Base-by-base conservation (phyloP, 2,329 filamentous ascomycete species). In the Purpureocillium lavendulum region DNA sequence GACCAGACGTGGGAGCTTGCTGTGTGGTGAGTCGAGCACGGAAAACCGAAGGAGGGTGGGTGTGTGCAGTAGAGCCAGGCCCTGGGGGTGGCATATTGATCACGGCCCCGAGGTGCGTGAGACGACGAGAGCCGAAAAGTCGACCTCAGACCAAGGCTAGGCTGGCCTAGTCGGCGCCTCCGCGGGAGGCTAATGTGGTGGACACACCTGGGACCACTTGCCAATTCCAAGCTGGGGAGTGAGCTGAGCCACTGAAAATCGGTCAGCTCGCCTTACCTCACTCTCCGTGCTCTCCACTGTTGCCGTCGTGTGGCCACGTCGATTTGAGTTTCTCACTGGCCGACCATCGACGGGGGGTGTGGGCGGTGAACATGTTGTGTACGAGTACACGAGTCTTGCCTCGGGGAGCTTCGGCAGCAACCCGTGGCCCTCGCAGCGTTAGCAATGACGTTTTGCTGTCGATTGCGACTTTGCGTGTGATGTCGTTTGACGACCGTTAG, bases 101-200 rank as follows among this genome's bases (percentile, higher is more conserved):
- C 14, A 11, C 40, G 31, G 24, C 16, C 17, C 34, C 35, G 30
- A 35, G 38, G 41, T 43, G 38, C 24, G 42, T 44, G 36, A 44
- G 39, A 41, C 36, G 36, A 39, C 36, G 42, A 39, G 24, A 37
- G 34, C 40, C 36, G 42, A 37, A 39, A 26, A 31, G 33, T 38
- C 14, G 29, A 36, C 36, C 15, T 34, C 21, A 24, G 29, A 32
- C 16, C 35, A 28, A 14, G 33, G 29, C 21, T 26, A 10, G 21
- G 21, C 21, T 26, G 15, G 30, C 15, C 21, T 26, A 33, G 30
- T 32, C 13, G 24, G 33, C 21, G 33, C 33, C 36, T 38, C 18
- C 11, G 36, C 31, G 21, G 36, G 36, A 39, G 37, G 37, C 37
- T 34, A 24, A 26, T 26, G 21, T 26, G 21, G 21, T 26, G 21